Evolutionary conservation across 169 alveolate species (phyloP).

Genomic region (Plasmodium blacklocki): DNA sequence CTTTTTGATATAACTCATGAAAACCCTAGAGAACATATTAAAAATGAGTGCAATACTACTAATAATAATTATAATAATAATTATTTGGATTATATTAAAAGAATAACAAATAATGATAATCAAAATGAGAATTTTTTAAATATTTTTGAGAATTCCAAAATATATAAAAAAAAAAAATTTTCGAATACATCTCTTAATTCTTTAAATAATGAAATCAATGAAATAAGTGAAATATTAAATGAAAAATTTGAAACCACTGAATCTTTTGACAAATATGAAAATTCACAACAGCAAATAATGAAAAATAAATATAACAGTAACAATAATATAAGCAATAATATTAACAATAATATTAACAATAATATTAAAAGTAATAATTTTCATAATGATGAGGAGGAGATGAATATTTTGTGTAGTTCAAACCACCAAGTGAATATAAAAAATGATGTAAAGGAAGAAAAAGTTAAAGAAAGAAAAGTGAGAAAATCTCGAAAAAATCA

Average conservation of each 20-base stretch:
- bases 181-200: background rate
- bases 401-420: background rate
- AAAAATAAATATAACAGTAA: background rate
- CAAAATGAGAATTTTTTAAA: background rate
- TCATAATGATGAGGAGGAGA: background rate
- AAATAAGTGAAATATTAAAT: background rate
- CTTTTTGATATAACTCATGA: no score
- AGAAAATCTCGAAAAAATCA: background rate
- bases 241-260: conserved; percentile 2
- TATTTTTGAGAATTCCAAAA: background rate
- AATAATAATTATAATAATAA: background rate
- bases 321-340: background rate
- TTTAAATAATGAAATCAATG: background rate
- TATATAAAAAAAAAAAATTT: background rate
- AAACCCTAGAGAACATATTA: background rate
- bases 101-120: background rate
- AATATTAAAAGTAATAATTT: conserved; percentile 11
- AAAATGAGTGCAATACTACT: background rate
- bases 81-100: conserved; percentile 9
- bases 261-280: conserved; percentile 10
- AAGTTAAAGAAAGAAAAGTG: conserved; percentile 7
- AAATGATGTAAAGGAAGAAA: background rate
- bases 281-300: conserved; percentile 3
- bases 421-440: no score
- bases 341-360: conserved; percentile 6